Conservation (phyloP, 2,329 filamentous ascomycete genomes). For the Pochonia chlamydosporia region DNA sequence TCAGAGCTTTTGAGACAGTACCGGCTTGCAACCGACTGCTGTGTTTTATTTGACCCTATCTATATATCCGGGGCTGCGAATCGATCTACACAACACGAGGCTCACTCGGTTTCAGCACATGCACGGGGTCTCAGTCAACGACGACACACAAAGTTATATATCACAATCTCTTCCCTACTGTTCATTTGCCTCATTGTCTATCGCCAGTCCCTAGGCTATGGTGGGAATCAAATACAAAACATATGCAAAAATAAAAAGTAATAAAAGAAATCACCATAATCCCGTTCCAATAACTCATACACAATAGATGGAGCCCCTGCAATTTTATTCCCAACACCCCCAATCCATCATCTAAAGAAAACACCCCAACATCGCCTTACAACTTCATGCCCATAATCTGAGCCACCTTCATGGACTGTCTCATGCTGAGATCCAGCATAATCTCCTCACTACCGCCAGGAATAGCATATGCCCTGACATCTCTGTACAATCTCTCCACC, state of each 20-base stretch:
- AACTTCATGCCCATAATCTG: slow-evolving; percentile 95
- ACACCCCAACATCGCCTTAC: slow-evolving; percentile 36
- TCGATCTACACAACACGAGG: no score
- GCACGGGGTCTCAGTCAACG: no score
- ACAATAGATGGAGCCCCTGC: slow-evolving; percentile 35
- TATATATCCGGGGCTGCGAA: no score
- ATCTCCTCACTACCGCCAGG: slow-evolving; percentile 97
- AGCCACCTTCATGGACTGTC: slow-evolving; percentile 82
- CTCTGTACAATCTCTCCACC: slow-evolving; percentile 89
- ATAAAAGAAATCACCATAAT: neutral
- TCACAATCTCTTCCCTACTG: no score
- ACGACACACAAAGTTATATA: no score
- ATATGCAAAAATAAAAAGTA: neutral
- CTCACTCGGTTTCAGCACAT: no score
- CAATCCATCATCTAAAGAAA: neutral
- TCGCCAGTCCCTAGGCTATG: neutral
- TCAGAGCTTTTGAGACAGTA: no score
- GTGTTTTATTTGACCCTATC: no score
- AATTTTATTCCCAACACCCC: slow-evolving; percentile 81
- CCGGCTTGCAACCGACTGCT: no score
- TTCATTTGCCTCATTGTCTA: slow-evolving; percentile 3
- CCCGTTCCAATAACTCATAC: slow-evolving; percentile 1
- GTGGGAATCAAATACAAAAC: neutral
- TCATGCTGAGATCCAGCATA: slow-evolving; percentile 94
- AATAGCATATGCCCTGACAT: slow-evolving; percentile 93